Percentiles rank a stretch among this genome's conserved stretches.
phyloP scores from a whole-genome alignment of 75 land plant genomes.

The Pseudotsuga menziesii region DNA sequence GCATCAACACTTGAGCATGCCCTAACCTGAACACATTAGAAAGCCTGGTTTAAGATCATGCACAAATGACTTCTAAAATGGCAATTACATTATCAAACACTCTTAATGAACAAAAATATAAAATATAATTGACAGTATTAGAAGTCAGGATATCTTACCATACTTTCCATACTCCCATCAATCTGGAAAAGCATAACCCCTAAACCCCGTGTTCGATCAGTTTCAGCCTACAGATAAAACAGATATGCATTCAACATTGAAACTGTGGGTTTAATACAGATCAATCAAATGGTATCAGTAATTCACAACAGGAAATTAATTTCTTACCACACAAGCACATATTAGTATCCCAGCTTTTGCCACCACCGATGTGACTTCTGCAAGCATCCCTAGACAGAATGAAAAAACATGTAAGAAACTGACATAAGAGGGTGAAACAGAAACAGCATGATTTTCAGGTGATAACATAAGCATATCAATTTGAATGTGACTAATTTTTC shows the following conservation, averaged over 20 bases:
- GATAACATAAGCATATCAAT: background rate
- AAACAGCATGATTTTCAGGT: background rate
- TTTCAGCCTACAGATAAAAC: conserved; percentile 59
- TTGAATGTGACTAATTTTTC: too few species aligned
- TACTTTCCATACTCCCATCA: conserved; percentile 59
- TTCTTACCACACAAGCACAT: conserved; percentile 88
- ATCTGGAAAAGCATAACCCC: conserved; percentile 83
- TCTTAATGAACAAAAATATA: background rate
- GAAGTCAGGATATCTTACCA: conserved; percentile 43
- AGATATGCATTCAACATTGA: background rate
- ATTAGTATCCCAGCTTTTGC: conserved; percentile 66
- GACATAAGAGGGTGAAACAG: background rate
- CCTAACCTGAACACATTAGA: conserved; percentile 38
- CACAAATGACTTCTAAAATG: background rate
- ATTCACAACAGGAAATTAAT: background rate
- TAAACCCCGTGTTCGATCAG: conserved; percentile 60
- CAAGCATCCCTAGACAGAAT: conserved; percentile 65
- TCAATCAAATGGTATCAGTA: background rate
- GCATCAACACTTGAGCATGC: conserved; percentile 60
- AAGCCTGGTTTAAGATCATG: background rate
- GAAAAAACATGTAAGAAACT: background rate
- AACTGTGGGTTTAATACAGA: background rate
- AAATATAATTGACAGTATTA: background rate
- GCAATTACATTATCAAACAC: background rate
- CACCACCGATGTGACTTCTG: conserved; percentile 74